These are phyloP conservation scores for Hippophae tibetana DNA, from an alignment of 306 rosid genomes.

Conservation along the genomic window DNA sequence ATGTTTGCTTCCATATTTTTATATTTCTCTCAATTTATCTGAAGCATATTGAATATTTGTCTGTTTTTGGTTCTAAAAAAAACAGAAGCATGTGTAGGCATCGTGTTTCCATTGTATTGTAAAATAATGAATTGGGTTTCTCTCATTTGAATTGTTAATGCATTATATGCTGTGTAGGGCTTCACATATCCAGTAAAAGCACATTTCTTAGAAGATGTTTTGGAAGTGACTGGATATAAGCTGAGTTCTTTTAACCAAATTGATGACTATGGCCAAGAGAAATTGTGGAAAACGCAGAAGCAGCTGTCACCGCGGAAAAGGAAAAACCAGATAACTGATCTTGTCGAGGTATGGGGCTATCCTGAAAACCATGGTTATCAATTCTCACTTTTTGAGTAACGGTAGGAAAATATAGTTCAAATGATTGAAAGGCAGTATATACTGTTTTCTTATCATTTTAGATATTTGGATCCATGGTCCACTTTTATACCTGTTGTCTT, in stretches of 20 bases:
- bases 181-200: conserved; percentile 83
- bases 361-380: conserved; percentile 4
- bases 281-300: conserved; percentile 91
- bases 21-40: no score
- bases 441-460: no score
- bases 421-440: no score
- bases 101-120: no score
- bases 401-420: no score
- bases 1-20: no score
- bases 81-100: no score
- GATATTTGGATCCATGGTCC: no score
- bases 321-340: conserved; percentile 82
- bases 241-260: conserved; percentile 77
- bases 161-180: conserved; percentile 48
- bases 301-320: conserved; percentile 77
- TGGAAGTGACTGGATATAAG: conserved; percentile 85
- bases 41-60: no score
- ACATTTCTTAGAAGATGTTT: conserved; percentile 77
- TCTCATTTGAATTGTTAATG: conserved; percentile 19
- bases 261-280: conserved; percentile 98
- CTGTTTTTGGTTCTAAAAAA: no score
- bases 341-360: conserved; percentile 65
- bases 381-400: neutral
- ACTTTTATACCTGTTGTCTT: no score
- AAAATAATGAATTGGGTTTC: neutral